These are phyloP conservation scores for Pichia sp. DNA, from an alignment of 1,139 yeast genomes.

Conservation along the genomic window DNA sequence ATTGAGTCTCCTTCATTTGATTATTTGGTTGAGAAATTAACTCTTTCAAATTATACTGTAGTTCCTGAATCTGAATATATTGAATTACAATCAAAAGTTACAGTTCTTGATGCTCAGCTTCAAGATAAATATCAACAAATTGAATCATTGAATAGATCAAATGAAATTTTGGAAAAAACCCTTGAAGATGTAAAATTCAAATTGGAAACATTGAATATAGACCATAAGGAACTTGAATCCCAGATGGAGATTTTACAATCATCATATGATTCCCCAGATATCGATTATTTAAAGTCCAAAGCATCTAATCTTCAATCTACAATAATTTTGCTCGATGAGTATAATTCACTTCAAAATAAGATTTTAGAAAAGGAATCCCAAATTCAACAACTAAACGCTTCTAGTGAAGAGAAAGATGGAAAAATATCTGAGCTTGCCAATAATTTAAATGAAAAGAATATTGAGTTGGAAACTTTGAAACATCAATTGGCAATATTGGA, in stretches of 20 bases:
- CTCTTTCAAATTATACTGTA: conserved; percentile 22
- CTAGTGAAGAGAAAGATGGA: no score
- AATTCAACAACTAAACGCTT: background rate
- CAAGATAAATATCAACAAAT: conserved; percentile 2
- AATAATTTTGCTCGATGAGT: background rate
- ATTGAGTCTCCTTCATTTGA: conserved; percentile 9
- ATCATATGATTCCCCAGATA: background rate
- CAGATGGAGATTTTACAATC: background rate
- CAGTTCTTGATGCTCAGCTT: conserved; percentile 4
- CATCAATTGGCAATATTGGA: background rate
- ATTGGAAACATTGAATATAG: background rate
- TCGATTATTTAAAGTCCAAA: background rate
- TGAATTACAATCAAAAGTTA: conserved; percentile 19
- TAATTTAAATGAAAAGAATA: no score
- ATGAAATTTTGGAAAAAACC: conserved; percentile 1
- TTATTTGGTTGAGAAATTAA: conserved; percentile 25
- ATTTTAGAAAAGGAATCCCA: background rate
- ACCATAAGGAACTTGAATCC: background rate
- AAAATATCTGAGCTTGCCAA: no score
- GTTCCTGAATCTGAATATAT: conserved; percentile 26
- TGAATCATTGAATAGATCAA: background rate
- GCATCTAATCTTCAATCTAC: background rate
- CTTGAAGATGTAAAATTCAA: background rate
- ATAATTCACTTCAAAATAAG: background rate
- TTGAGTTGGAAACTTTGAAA: no score